Evolutionary conservation across 2,329 filamentous ascomycete genomes (phyloP), one percentile per base, ranked within the genome.

Genomic region (Aspergillus sp.): DNA sequence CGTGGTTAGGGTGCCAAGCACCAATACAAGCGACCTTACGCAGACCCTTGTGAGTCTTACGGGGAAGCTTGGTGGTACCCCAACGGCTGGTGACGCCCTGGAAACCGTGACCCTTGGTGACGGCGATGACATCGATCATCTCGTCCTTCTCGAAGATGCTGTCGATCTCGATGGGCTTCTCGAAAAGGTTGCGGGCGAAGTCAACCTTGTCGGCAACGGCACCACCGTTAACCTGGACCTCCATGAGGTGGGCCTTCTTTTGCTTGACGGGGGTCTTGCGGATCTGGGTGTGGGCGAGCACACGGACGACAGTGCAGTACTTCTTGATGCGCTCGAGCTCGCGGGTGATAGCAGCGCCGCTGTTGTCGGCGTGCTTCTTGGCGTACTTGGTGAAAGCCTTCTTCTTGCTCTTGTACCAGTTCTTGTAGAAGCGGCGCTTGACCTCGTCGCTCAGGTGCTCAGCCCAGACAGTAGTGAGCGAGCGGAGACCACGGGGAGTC

Each of bases 331-430:
- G 90, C 86, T 97, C 93, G 72, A 98, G 85, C 79, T 98, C 93
- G 73, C 88, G 88, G 76, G 87, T 90, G 81, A 97, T 86, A 70
- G 88, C 90, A 65, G 88, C 79, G 69, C 89, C 90, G 77, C 76
- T 87, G 80, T 78, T 85, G 82, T 97, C 91, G 59, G 91, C 90
- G 86, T 97, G 89, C 85, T 95, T 91, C 89, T 97, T 98, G 82
- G 93, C 89, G 80, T 98, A 98, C 83, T 95, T 96, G 83, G 93
- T 98, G 83, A 98, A 98, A 57, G 93, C 93, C 91, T 98, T 98
- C 89, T 96, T 97, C 90, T 98, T 98, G 84, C 85, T 90, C 87
- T 95, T 95, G 88, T 98, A 98, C 93, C 93, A 98, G 87, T 98
- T 98, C 90, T 97, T 97, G 88, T 98, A 98, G 89, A 98, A 98